A percentile compares a stretch with the other conserved stretches of the same genome.
phyloP scores from a whole-genome alignment of 2,329 filamentous ascomycete species.

The Amylocarpus encephaloides region DNA sequence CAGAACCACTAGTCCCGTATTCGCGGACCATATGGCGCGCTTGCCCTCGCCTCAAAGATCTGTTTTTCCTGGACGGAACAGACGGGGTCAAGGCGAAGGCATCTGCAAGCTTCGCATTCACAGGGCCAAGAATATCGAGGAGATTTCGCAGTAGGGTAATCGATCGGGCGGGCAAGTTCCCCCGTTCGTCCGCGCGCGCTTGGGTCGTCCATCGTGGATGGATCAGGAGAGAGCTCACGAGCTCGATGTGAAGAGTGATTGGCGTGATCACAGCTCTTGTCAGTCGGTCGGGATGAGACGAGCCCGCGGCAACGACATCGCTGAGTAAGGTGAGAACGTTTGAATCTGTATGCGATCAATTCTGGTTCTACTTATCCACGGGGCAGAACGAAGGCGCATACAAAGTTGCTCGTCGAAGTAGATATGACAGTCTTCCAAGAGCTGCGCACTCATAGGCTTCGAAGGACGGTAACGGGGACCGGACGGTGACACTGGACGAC shows the following conservation, averaged over 20 bases:
- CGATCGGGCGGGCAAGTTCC: slow-evolving; percentile 59
- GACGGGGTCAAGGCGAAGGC: slow-evolving; percentile 62
- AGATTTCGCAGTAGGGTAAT: slow-evolving; percentile 65
- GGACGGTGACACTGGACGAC: background rate
- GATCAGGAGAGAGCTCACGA: slow-evolving; percentile 75
- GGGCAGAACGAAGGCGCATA: background rate
- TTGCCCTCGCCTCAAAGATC: slow-evolving; percentile 26
- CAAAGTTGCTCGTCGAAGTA: slow-evolving; percentile 63
- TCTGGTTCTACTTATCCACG: background rate
- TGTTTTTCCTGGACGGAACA: slow-evolving; percentile 24
- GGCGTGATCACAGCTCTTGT: slow-evolving; percentile 53
- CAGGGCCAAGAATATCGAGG: slow-evolving; percentile 57
- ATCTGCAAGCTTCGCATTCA: slow-evolving; percentile 61
- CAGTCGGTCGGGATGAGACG: slow-evolving; percentile 31
- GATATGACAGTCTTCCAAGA: slow-evolving; percentile 61
- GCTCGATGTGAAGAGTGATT: slow-evolving; percentile 63
- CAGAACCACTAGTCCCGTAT: slow-evolving; percentile 36
- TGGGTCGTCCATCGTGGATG: slow-evolving; percentile 76
- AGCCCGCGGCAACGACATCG: slow-evolving; percentile 52
- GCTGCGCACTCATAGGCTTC: slow-evolving; percentile 52
- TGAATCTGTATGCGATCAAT: slow-evolving; percentile 35
- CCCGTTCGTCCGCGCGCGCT: slow-evolving; percentile 52
- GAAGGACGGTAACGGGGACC: slow-evolving; percentile 43
- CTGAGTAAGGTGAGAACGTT: slow-evolving; percentile 59
- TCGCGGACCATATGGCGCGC: slow-evolving; percentile 25